These are phyloP conservation scores for Phytophthora palmivora DNA, from an alignment of 352 stramenopile species.

Conservation along the genomic window DNA sequence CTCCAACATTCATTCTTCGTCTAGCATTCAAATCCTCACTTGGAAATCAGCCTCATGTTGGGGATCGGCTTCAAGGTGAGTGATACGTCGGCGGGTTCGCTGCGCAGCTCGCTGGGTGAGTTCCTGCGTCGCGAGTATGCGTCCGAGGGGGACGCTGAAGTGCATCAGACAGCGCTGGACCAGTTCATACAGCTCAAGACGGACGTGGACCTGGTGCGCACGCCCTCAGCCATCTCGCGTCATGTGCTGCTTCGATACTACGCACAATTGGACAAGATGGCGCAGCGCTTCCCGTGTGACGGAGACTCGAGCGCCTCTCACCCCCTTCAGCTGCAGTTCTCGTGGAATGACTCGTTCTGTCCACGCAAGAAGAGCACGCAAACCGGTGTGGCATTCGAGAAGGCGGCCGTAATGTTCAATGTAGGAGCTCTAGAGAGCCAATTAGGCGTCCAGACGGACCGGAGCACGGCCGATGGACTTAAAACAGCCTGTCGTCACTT, in stretches of 20 bases:
- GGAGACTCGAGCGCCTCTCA: conserved; percentile 11
- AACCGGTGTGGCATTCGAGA: conserved; percentile 74
- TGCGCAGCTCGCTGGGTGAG: conserved; percentile 63
- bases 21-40: neutral
- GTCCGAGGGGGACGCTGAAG: conserved; percentile 13
- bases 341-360: conserved; percentile 93
- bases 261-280: conserved; percentile 74
- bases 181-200: conserved; percentile 65
- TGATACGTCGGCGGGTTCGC: conserved; percentile 48
- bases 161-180: conserved; percentile 47
- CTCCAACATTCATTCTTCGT: conserved; percentile 11
- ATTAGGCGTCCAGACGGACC: conserved; percentile 81
- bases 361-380: conserved; percentile 86
- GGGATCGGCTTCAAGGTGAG: conserved; percentile 82
- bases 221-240: conserved; percentile 68
- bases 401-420: conserved; percentile 90
- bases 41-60: conserved; percentile 48
- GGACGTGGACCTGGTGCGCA: conserved; percentile 77
- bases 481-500: conserved; percentile 88
- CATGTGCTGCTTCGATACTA: conserved; percentile 82
- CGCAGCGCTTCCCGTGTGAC: conserved; percentile 64
- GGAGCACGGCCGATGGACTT: conserved; percentile 73
- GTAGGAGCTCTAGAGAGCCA: conserved; percentile 84
- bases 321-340: conserved; percentile 74
- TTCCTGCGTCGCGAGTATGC: conserved; percentile 80